Evolutionary conservation across 768 basidiomycete species (phyloP).

Genomic region (Trametes elegans): DNA sequence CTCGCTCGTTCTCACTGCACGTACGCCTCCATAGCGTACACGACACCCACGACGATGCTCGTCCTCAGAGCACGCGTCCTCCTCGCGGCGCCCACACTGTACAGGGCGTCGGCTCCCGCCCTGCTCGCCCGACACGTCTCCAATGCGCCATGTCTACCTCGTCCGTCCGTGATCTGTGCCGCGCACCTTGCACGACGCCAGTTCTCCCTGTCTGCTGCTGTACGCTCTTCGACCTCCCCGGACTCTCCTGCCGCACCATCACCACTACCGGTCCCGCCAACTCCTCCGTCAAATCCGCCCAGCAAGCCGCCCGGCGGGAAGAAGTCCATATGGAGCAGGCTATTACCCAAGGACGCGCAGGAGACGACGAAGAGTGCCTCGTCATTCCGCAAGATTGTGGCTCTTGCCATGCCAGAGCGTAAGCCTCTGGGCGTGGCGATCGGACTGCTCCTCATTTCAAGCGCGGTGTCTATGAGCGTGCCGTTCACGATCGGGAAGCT

Average conservation of each 20-base stretch:
- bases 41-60: conserved; percentile 15
- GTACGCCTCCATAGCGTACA: neutral
- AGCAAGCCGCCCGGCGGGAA: neutral
- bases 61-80: conserved; percentile 8
- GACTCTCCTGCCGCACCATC: neutral
- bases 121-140: conserved; percentile 16
- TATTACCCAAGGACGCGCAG: conserved; percentile 17
- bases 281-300: neutral
- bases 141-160: conserved; percentile 1
- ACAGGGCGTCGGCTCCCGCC: neutral
- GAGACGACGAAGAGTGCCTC: conserved; percentile 41
- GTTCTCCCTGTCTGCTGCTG: neutral
- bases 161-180: neutral
- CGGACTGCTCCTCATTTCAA: conserved; percentile 81
- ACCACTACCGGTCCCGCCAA: neutral
- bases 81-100: neutral
- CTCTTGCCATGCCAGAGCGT: conserved; percentile 80
- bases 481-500: conserved; percentile 92
- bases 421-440: conserved; percentile 75
- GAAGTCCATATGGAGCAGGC: conserved; percentile 18
- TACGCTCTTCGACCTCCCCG: neutral
- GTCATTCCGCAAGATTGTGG: conserved; percentile 70
- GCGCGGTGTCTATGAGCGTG: conserved; percentile 87
- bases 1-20: conserved; percentile 9
- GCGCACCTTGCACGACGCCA: neutral